Evolutionary conservation across 345 rosid species (phyloP), one percentile per base, ranked within the genome.

Genomic region (Eucalyptus sp.): DNA sequence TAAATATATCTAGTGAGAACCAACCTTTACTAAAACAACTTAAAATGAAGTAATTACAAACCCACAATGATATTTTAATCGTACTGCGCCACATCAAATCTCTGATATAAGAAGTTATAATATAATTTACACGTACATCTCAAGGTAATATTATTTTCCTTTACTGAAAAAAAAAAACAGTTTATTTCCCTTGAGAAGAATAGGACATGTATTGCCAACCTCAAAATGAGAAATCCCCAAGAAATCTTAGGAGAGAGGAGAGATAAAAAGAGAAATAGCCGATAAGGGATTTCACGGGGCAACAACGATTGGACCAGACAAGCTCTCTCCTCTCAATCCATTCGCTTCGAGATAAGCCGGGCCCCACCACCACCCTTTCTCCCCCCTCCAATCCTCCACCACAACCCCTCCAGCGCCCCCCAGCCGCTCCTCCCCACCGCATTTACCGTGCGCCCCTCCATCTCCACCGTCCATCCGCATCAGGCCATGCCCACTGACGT

Each of bases 311-410:
- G 94, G 94, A 60, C 60, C 86, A 60, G 25, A 90, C 66, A 22
- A 41, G 90, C 90, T 27, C 86, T 86, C 50, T 24, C 41, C 50
- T 90, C 87, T 89, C 62, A 33, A 90, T 76, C 93, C 93, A 85
- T 90, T 86, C 92, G 87, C 83, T 37, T 51, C 25, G 84, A 50
- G 94, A 93, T 93, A 93, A 93, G 92, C 83, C 27, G 87, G 66
- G 89, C 86, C 80, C 66, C 66, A 25, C 31, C 92, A 90, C 92
- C 91, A 43, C 44, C 0, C 44, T 43, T 43, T 6, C 44, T 43
- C 9, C 25, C 18, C 86, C 86, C 89, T 90, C 37, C 86, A 11
- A 64, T 87, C 89, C 52, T 76, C 83, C 84, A 6, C 92, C 91
- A 84, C 27, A 90, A 87, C 46, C 90, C 91, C 80, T 87, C 90